Evolutionary conservation across 1,284 basidiomycete genomes (phyloP), one percentile per base, ranked within the genome.

Genomic region (Irpex sp.): DNA sequence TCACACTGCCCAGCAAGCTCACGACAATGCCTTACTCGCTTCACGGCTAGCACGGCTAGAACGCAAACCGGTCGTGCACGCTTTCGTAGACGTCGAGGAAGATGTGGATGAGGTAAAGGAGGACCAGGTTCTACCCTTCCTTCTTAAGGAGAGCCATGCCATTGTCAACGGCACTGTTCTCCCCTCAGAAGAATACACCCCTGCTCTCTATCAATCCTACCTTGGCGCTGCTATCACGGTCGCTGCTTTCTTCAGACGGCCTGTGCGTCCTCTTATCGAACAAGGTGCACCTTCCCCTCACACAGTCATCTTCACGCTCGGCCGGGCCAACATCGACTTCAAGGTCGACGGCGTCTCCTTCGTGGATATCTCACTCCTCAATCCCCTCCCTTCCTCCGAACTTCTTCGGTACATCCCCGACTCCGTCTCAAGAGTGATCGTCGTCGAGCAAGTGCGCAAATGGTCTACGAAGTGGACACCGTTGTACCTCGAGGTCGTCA

Each of bases 381-480:
- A 85, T 64, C 97, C 97, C 6, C 78, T 96, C 2, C 83, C 88
- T 9, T 72, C 86, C 13, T 83, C 86, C 51, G 83, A 82, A 59
- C 79, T 98, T 56, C 78, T 90, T 60, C 75, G 76, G 37, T 80
- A 81, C 43, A 84, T 97, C 51, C 89, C 93, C 8, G 64, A 80
- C 1, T 87, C 87, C 4, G 84, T 83, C 43, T 83, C 84, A 54
- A 87, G 86, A 54, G 84, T 98, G 61, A 81, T 97, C 57, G 92
- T 98, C 3, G 84, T 98, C 19, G 97, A 95, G 76, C 92, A 91
- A 76, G 81, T 90, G 26, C 80, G 83, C 67, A 81, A 79, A 65
- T 92, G 90, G 82, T 83, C 86, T 17, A 90, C 89, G 58, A 95
- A 95, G 76, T 97, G 93, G 87, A 91, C 94, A 1, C 89, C 94